Evolutionary conservation across 1,139 yeast genomes (phyloP), one percentile per base, ranked within the genome.

Genomic region (Blastobotrys petasosporus): DNA sequence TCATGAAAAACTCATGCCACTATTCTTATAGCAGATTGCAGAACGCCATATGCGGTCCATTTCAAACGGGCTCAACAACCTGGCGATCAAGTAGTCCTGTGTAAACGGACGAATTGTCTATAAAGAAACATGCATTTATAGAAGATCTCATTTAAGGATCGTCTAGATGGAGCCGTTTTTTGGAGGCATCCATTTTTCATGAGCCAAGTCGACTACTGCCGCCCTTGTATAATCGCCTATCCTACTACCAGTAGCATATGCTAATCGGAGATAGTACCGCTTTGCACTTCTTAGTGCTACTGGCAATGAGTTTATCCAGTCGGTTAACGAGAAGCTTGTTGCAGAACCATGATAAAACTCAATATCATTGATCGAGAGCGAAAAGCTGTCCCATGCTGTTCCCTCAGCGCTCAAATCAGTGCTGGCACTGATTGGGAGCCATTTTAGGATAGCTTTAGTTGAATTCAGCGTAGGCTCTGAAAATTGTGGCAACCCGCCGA

Each of bases 331-430:
- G 48, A 61, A 63, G 8, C 48, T 32, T 2, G 61, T 54, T 1
- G 35, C 53, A 8, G 51, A 39, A 1, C 86, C 95, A 3, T 81
- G 76, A 58, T 74, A 84, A 34, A 80, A 68, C 61, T 87, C 95
- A n/a, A 87, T 68, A 58, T 88, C 96, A 58, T 88, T 85, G 35
- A 88, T 67, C 41, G 87, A 63, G 37, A 87, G 62, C 1, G 95
- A 82, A 47, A 74, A 74, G 0, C 82, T 80, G 31, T 64, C 60
- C 64, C 65, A 66, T 10, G 31, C 13, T 32, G 38, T 28, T n/a
- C 15, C 33, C 9, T n/a, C 12, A 11, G 37, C 38, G 23, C 36
- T 38, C 23, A 44, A 32, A 10, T 41, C 32, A 4, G 32, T 4
- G 20, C n/a, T 36, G 15, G 16, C 23, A 31, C 9, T 10, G 13